These are phyloP conservation scores for Cutaneotrichosporon sp. DNA, from an alignment of 1,284 basidiomycete species.

Conservation along the genomic window DNA sequence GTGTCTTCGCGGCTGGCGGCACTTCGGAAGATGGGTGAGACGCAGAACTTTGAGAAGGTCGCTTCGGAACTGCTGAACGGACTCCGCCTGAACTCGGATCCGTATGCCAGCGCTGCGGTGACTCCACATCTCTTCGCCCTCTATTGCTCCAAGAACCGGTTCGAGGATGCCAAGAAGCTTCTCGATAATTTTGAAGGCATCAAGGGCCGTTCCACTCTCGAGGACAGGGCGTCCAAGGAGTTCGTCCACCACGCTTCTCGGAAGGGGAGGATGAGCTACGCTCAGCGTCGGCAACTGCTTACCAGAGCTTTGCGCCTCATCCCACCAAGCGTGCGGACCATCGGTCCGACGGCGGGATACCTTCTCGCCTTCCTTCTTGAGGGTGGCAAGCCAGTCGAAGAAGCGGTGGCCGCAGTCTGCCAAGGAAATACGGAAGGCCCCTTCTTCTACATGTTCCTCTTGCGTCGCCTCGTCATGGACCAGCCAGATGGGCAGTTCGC, in stretches of 20 bases:
- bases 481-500: not conserved
- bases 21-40: not conserved
- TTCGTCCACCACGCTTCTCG: too few species aligned
- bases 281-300: not conserved
- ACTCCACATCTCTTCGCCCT: not conserved
- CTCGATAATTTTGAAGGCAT: not conserved
- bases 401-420: not conserved
- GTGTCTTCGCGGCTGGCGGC: not conserved
- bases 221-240: too few species aligned
- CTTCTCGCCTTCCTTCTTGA: conserved; percentile 10
- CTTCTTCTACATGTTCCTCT: not conserved
- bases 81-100: not conserved
- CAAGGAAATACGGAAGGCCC: not conserved
- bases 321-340: not conserved
- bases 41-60: too few species aligned
- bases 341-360: not conserved
- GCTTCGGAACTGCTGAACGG: not conserved
- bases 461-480: not conserved
- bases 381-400: not conserved
- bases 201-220: too few species aligned
- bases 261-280: not conserved
- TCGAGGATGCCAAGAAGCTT: not conserved
- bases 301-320: not conserved
- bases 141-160: not conserved
- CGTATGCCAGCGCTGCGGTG: not conserved